A percentile compares a stretch with the other conserved stretches of the same genome.
These are phyloP conservation scores for Gynandropsis gynandra DNA, from an alignment of 345 rosid genomes.

Conservation along the genomic window DNA sequence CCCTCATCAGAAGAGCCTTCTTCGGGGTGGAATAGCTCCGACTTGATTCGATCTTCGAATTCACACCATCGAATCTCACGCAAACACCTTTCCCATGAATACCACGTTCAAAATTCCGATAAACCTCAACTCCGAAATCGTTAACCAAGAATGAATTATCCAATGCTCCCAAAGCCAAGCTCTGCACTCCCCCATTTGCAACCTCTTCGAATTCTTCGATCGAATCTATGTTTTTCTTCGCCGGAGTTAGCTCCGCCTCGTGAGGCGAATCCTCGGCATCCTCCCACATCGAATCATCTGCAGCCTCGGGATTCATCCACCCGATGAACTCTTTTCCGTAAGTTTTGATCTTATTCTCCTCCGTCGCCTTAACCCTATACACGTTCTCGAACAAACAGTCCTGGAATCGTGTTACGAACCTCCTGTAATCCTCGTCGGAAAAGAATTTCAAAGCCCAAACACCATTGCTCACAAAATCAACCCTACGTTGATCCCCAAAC, in stretches of 20 bases:
- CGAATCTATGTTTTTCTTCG: constrained; percentile 33
- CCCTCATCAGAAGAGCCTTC: constrained; percentile 89
- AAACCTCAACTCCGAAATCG: constrained; percentile 83
- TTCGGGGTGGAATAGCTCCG: constrained; percentile 44
- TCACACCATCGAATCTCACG: constrained; percentile 49
- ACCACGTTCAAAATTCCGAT: constrained; percentile 59
- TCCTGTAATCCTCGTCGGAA: constrained; percentile 57
- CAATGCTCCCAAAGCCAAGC: constrained; percentile 75
- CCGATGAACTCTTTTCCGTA: constrained; percentile 88
- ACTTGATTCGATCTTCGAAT: constrained; percentile 24
- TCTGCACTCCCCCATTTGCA: constrained; percentile 88
- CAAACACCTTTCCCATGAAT: constrained; percentile 74
- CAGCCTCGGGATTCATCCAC: constrained; percentile 81
- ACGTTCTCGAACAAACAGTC: constrained; percentile 83
- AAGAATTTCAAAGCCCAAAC: constrained; percentile 91
- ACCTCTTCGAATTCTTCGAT: constrained; percentile 86
- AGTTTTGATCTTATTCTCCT: constrained; percentile 60
- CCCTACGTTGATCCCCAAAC: constrained; percentile 76
- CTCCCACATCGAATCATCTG: constrained; percentile 95
- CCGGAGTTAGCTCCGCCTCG: constrained; percentile 29
- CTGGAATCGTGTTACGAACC: constrained; percentile 57
- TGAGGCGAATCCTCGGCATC: constrained; percentile 51
- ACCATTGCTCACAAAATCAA: constrained; percentile 63
- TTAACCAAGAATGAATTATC: constrained; percentile 89
- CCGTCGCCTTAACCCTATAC: constrained; percentile 52